Evolutionary conservation across 768 basidiomycete species (phyloP), one percentile per base, ranked within the genome.

Genomic region (Tylopilus rubrobrunneus): DNA sequence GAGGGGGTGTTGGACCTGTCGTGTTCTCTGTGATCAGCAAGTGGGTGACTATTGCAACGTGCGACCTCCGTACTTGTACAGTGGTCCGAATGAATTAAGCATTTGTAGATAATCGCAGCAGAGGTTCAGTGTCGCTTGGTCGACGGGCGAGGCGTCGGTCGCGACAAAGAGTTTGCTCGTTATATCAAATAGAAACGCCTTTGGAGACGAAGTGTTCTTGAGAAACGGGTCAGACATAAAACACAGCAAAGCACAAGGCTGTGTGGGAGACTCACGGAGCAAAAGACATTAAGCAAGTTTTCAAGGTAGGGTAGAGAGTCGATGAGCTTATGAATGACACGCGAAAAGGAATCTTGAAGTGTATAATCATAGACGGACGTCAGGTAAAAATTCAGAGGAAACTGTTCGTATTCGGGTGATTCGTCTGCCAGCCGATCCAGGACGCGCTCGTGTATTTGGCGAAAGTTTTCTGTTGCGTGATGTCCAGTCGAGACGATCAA

Each of bases 331-430:
- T 96, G 92, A 21, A 97, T 72, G 40, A 95, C 89, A 42, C 83
- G 83, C 6, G 93, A 95, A 71, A 97, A 92, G 0, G 94, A 93
- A 62, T 96, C 92, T 65, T 90, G 89, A 27, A 96, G 76, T 2
- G 92, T 86, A 59, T 94, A 89, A 67, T 98, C 93, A 64, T 94
- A 92, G 23, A 97, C 89, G 1, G 91, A 93, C 2, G 96, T 98
- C 51, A 98, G 78, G 69, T 94, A 83, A 64, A 94, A 96, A 63
- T 89, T 90, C 57, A 94, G 78, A 14, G 82, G 83, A 55, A 90
- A 78, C 56, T 88, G 83, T 60, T 87, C 87, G 58, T 85, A 86
- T 60, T 91, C 89, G n/a, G 78, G 72, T 12, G 81, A 80, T 49
- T 85, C 78, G 63, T 96, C 93, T 51, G 82, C 67, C 25, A 96